Conservation (phyloP, 352 stramenopile genomes). For the Pythium rishiriense region DNA sequence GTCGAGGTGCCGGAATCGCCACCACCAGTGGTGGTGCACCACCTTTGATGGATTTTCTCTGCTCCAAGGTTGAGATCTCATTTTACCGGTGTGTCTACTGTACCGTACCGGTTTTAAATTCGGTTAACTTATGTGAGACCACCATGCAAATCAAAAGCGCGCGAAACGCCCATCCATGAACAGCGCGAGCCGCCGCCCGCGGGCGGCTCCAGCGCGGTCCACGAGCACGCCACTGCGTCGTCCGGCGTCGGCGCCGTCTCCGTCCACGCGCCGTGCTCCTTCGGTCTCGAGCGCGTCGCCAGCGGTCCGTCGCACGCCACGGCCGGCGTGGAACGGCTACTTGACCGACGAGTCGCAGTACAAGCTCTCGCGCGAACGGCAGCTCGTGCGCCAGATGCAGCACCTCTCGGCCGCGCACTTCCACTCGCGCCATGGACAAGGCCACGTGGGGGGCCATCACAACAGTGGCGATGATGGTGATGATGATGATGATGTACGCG, state of each 20-base stretch:
- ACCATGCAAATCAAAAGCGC: background rate
- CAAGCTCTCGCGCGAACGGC: conserved; percentile 45
- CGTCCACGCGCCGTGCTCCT: background rate
- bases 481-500: no score
- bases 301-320: conserved; percentile 3
- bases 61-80: no score
- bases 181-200: background rate
- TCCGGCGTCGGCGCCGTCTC: background rate
- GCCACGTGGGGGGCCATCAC: no score
- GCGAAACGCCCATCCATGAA: background rate
- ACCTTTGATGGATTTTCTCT: no score
- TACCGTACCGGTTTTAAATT: no score
- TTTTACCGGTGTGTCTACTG: no score
- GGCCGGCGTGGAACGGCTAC: conserved; percentile 54
- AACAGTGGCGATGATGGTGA: no score
- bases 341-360: conserved; percentile 51
- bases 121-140: no score
- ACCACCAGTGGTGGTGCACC: no score
- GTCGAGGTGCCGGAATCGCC: no score
- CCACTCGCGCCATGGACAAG: conserved; percentile 9
- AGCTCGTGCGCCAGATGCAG: conserved; percentile 25
- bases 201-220: no score
- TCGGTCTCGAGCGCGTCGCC: background rate
- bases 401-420: conserved; percentile 26
- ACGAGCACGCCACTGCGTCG: background rate